Conservation (phyloP, 345 rosid species). For the Sonneratia caseolaris region DNA sequence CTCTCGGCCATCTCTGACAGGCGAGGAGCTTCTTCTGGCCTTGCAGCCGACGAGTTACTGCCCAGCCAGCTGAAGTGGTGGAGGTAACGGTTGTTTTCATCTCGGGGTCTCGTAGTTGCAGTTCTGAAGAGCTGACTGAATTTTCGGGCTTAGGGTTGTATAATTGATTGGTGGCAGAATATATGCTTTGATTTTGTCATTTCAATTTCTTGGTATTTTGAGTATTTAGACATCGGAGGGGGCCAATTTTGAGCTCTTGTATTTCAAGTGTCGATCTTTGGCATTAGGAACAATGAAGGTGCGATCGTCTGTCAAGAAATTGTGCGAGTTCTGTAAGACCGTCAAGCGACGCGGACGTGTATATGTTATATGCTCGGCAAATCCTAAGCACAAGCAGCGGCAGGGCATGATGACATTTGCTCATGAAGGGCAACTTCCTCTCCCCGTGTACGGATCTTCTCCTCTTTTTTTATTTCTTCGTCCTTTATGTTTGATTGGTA, state of each 20-base stretch:
- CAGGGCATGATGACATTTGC: slow-evolving; percentile 60
- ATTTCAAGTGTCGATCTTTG: background rate
- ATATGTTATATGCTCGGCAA: slow-evolving; percentile 53
- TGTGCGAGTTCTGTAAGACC: slow-evolving; percentile 86
- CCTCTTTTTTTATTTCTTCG: background rate
- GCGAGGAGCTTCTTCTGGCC: background rate
- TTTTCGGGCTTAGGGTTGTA: background rate
- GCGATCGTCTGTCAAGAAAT: slow-evolving; percentile 87
- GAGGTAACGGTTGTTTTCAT: background rate
- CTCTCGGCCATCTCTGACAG: background rate
- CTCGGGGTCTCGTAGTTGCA: background rate
- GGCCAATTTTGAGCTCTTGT: background rate
- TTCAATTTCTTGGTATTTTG: background rate
- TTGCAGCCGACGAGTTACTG: background rate
- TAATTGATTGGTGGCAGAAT: background rate
- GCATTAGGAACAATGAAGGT: slow-evolving; percentile 60
- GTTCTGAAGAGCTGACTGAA: background rate
- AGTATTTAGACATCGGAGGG: background rate
- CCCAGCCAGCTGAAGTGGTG: background rate
- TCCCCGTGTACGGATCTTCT: background rate
- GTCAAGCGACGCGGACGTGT: slow-evolving; percentile 86
- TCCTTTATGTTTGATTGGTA: background rate
- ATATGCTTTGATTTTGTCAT: background rate
- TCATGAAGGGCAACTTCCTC: slow-evolving; percentile 21
- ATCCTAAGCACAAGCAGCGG: slow-evolving; percentile 91